A percentile compares a stretch with the other conserved stretches of the same genome.
These are phyloP conservation scores for Hymenoscyphus scutula DNA, from an alignment of 2,329 filamentous ascomycete genomes.

Conservation along the genomic window DNA sequence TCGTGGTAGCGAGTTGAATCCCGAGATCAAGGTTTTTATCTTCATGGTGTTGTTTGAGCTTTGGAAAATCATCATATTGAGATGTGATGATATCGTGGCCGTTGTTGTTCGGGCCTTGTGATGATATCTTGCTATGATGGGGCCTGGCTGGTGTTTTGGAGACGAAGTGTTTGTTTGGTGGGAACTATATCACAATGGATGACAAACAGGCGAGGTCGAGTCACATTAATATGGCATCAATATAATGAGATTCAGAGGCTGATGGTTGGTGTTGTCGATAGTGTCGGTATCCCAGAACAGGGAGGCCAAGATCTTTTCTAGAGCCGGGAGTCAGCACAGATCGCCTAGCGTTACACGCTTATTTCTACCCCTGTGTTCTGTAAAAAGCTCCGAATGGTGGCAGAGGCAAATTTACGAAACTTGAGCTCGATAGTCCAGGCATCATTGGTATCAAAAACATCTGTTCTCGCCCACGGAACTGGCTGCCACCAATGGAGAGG, in stretches of 20 bases:
- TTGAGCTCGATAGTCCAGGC: neutral
- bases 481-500: conserved; percentile 1
- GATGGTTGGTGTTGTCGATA: neutral
- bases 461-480: conserved; percentile 4
- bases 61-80: neutral
- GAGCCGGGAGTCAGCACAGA: neutral
- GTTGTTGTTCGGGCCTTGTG: neutral
- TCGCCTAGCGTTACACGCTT: neutral
- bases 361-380: neutral
- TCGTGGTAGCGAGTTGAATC: neutral
- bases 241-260: neutral
- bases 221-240: neutral
- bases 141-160: neutral
- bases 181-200: neutral
- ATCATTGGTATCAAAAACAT: conserved; percentile 6
- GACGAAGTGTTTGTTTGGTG: neutral
- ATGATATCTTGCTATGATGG: neutral
- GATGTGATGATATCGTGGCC: neutral
- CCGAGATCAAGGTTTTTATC: neutral
- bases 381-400: neutral
- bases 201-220: neutral
- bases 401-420: conserved; percentile 6
- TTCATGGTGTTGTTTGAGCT: neutral
- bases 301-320: neutral
- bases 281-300: neutral